Evolutionary conservation across 345 rosid species (phyloP).

Genomic region (Eucalyptus globulus): DNA sequence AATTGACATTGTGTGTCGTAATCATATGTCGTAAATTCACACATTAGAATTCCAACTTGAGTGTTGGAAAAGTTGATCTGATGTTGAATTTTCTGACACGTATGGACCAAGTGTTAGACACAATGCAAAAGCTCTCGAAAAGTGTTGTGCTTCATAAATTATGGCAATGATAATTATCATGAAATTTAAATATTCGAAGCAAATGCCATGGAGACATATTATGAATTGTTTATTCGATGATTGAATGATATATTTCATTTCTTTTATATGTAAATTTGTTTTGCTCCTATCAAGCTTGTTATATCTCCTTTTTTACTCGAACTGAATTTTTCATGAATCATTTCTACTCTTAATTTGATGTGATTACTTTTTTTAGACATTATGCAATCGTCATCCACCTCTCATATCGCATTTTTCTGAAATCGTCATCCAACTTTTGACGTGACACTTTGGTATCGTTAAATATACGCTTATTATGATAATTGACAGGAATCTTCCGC

Average conservation of each 20-base stretch:
- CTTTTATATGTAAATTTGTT: no score
- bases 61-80: no score
- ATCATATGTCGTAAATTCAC: no score
- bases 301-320: neutral
- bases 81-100: fast-evolving
- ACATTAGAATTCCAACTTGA: fast-evolving
- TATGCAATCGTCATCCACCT: no score
- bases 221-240: no score
- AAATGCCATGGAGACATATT: neutral
- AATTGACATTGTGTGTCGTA: no score
- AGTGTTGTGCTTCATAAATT: neutral
- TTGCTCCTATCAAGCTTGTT: no score
- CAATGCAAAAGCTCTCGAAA: fast-evolving
- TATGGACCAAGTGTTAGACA: fast-evolving
- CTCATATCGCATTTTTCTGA: neutral
- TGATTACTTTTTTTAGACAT: neutral
- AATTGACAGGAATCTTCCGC: neutral
- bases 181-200: neutral
- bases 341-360: neutral
- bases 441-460: neutral
- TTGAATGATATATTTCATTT: no score
- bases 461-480: no score
- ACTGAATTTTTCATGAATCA: neutral
- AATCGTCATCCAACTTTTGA: neutral
- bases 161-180: neutral